A percentile compares a stretch with the other conserved stretches of the same genome.
Conservation (phyloP, 2,329 filamentous ascomycete genomes). For the Beauveria varroae region DNA sequence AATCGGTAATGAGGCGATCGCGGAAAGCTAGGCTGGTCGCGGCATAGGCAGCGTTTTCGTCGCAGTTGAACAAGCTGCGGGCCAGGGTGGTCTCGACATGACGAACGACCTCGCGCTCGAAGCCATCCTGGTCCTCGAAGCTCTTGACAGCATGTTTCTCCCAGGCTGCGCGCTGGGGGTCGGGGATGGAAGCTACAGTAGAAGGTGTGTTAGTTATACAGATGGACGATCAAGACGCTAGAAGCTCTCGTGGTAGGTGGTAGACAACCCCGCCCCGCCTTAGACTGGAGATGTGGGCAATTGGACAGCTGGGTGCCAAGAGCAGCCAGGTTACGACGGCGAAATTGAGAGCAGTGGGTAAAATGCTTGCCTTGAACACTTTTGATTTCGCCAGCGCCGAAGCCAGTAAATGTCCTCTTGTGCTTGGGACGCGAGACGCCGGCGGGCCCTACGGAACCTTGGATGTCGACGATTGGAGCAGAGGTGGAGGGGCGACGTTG, state of each 20-base stretch:
- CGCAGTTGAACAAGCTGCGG: conserved; percentile 95
- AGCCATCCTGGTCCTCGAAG: conserved; percentile 75
- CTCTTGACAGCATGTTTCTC: conserved; percentile 54
- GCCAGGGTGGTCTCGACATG: conserved; percentile 96
- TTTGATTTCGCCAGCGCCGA: conserved; percentile 87
- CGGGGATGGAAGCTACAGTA: conserved; percentile 66
- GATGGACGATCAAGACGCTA: not conserved
- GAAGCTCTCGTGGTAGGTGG: not conserved
- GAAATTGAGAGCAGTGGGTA: not conserved
- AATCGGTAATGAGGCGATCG: conserved; percentile 86
- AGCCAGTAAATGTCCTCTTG: conserved; percentile 92
- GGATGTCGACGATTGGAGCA: conserved; percentile 78
- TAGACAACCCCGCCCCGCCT: not conserved
- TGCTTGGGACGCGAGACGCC: conserved; percentile 88
- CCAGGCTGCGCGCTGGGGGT: conserved; percentile 78
- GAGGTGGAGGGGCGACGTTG: conserved; percentile 76
- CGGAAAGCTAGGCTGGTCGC: conserved; percentile 88
- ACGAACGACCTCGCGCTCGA: conserved; percentile 78
- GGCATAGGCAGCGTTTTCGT: conserved; percentile 87
- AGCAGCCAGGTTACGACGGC: not conserved
- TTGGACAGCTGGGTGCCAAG: not conserved
- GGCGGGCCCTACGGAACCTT: conserved; percentile 77
- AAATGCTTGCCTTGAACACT: conserved; percentile 66
- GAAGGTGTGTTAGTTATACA: conserved; percentile 11
- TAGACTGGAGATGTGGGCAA: not conserved